These are phyloP conservation scores for Nymphaea thermarum DNA, from an alignment of 164 flowering plant species.

Conservation along the genomic window DNA sequence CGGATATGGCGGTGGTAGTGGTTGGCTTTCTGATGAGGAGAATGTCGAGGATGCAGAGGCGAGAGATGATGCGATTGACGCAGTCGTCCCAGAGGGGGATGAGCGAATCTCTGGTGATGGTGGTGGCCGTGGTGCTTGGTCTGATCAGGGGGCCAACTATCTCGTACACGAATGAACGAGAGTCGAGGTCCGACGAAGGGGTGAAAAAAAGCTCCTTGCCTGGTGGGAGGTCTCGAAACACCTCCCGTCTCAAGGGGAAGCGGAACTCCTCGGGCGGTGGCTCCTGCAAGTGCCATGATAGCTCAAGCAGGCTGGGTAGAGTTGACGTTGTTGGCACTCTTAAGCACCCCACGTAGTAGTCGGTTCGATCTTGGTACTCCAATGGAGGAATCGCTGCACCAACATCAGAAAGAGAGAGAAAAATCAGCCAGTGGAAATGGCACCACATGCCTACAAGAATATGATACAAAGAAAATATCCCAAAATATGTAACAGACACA, in stretches of 20 bases:
- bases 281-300: constrained; percentile 53
- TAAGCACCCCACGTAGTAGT: constrained; percentile 45
- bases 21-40: constrained; percentile 33
- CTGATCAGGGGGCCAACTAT: constrained; percentile 40
- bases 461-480: no score
- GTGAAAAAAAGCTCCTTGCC: constrained; percentile 58
- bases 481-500: no score
- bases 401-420: neutral
- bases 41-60: constrained; percentile 40
- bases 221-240: constrained; percentile 50
- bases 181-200: constrained; percentile 37
- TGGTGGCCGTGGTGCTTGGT: constrained; percentile 22
- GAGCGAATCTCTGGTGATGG: constrained; percentile 45
- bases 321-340: constrained; percentile 24
- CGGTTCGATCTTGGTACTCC: constrained; percentile 64
- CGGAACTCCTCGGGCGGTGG: constrained; percentile 61
- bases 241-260: constrained; percentile 49
- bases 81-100: constrained; percentile 72
- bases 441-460: neutral
- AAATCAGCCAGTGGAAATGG: neutral
- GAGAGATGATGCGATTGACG: constrained; percentile 45
- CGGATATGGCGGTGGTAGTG: neutral
- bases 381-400: constrained; percentile 29
- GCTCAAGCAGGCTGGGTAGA: constrained; percentile 49
- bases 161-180: constrained; percentile 32